Conservation (phyloP, 192 early-diverging fungal genomes). For the Linnemannia hyalina region DNA sequence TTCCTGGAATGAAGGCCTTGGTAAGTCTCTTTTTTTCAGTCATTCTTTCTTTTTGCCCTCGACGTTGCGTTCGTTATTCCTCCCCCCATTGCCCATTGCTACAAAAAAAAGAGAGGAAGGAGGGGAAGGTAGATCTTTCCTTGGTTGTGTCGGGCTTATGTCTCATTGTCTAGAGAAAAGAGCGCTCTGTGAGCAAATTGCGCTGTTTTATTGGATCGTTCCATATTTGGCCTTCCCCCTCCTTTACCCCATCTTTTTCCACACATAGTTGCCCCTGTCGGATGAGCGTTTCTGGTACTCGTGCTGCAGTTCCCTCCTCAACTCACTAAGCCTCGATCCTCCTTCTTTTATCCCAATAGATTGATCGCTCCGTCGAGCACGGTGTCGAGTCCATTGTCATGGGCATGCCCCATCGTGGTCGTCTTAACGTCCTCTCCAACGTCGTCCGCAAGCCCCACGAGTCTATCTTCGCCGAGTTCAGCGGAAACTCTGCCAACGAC, state of each 20-base stretch:
- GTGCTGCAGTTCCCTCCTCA: slow-evolving; percentile 36
- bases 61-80: neutral
- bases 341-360: slow-evolving; percentile 90
- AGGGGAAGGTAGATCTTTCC: neutral
- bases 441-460: slow-evolving; percentile 99
- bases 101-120: neutral
- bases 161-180: neutral
- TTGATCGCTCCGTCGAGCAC: slow-evolving; percentile 95
- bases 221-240: slow-evolving; percentile 19
- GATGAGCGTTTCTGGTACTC: neutral
- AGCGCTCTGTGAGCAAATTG: slow-evolving; percentile 6
- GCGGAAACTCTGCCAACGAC: slow-evolving; percentile 89
- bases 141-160: neutral
- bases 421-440: slow-evolving; percentile 98
- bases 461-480: slow-evolving; percentile 99
- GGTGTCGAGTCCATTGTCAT: slow-evolving; percentile 96
- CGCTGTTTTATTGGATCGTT: neutral
- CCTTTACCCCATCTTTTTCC: slow-evolving; percentile 9
- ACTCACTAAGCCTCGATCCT: slow-evolving; percentile 79
- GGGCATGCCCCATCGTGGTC: slow-evolving; percentile 99
- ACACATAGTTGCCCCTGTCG: neutral
- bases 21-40: slow-evolving; percentile 56
- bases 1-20: slow-evolving; percentile 98
- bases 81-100: neutral
- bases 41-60: neutral